Evolutionary conservation across 345 rosid species (phyloP), one percentile per base, ranked within the genome.

Genomic region (Citrus maxima): DNA sequence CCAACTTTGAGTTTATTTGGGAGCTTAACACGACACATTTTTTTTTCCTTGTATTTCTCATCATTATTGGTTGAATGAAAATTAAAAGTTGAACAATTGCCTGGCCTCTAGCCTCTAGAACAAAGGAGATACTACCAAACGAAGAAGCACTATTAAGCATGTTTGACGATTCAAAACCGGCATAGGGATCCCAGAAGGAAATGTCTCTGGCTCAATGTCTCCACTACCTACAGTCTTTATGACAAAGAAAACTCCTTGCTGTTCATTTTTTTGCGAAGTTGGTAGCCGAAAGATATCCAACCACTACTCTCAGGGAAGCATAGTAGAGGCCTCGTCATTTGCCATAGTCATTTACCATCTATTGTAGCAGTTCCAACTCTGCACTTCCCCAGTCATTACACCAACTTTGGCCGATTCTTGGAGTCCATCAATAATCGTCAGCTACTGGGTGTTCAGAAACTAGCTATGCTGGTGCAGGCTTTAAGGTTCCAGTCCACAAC

Each of bases 311-410:
- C 22, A n/a, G 0, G 2, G 42, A 12, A 19, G 42, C 42, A 34
- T 7, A 65, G 42, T 34, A 34, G 42, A 30, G 67, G 19, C n/a
- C n/a, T 30, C 4, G 7, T 22, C 1, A 18, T 58, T 37, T 84
- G 3, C 72, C 61, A 30, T 80, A 83, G 35, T 72, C 79, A 73
- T 46, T 77, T 81, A 74, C 79, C 83, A 74, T 86, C 89, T 18
- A 81, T 19, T 7, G 40, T 71, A 60, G 62, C 78, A 82, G 85
- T 85, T 40, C 66, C 85, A 70, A 72, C 65, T 83, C 90, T 37
- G 77, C 81, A 61, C 61, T 78, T 46, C 86, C 83, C 46, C 72
- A 67, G 56, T 79, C 81, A 28, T 83, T 73, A 65, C 72, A 56
- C 77, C 34, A 78, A 75, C 72, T 70, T 19, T 76, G 80, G n/a